These are phyloP conservation scores for Buxus sempervirens DNA, from an alignment of 164 flowering plant species.

Conservation along the genomic window DNA sequence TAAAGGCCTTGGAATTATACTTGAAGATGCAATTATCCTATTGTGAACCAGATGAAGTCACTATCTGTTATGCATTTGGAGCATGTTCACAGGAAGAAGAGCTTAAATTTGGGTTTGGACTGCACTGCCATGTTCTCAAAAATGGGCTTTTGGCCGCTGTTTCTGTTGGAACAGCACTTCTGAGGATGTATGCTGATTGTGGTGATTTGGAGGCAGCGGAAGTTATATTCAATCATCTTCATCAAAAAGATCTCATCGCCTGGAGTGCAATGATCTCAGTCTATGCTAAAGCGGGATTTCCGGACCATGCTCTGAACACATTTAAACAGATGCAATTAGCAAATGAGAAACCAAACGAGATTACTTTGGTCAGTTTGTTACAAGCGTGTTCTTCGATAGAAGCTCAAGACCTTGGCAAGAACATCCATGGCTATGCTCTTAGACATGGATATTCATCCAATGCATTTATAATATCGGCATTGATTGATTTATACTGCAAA, in stretches of 20 bases:
- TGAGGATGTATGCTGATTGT: slow-evolving; percentile 50
- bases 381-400: slow-evolving; percentile 44
- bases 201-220: slow-evolving; percentile 30
- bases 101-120: slow-evolving; percentile 25
- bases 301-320: slow-evolving; percentile 32
- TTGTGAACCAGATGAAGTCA: slow-evolving; percentile 29
- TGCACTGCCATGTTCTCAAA: slow-evolving; percentile 41
- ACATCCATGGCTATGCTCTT: slow-evolving; percentile 40
- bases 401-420: slow-evolving; percentile 39
- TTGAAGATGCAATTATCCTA: slow-evolving; percentile 26
- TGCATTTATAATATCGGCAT: slow-evolving; percentile 40
- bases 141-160: slow-evolving; percentile 31
- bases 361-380: slow-evolving; percentile 50
- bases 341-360: slow-evolving; percentile 41
- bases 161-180: slow-evolving; percentile 44
- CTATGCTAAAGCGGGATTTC: slow-evolving; percentile 33
- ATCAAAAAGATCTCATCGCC: slow-evolving; percentile 48
- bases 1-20: no score
- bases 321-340: slow-evolving; percentile 42
- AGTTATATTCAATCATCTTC: slow-evolving; percentile 35
- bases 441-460: slow-evolving; percentile 43
- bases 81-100: slow-evolving; percentile 31
- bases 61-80: slow-evolving; percentile 26
- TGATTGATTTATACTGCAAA: slow-evolving; percentile 64
- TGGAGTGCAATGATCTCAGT: slow-evolving; percentile 58